Base-by-base conservation (phyloP, 306 rosid species). In the Trifolium subterraneum region DNA sequence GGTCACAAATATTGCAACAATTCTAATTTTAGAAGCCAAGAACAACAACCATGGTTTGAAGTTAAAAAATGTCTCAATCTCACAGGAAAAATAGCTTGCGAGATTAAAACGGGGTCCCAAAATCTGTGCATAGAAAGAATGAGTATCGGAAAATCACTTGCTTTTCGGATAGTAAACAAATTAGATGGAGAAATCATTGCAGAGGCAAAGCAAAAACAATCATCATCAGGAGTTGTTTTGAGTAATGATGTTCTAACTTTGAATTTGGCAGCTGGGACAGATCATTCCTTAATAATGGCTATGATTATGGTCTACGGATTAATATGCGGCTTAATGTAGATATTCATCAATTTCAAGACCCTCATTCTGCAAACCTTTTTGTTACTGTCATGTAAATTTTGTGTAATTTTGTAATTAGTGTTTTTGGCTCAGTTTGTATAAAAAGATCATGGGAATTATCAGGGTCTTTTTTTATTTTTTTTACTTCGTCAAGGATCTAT, bases 141-240 rank as follows among this genome's bases (percentile, higher is more conserved):
- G 33, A 75, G 83, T 0, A 86, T 76, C 0, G 86, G 78, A 42
- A 87, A 87, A 78, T 15, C 70, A 16, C 84, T 81, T 70, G 82
- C 70, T 31, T 89, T 81, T 70, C 71, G 82, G 74, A 89, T 93
- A 64, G 77, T 87, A 2, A 83, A 80, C 81, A 58, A 41, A 13
- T 35, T 35, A 7, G 75, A 86, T 16, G 90, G 90, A 77, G 70
- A 82, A 1, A 64, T 84, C 38, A 73, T 91, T 68, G 98, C 97
- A 5, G 97, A 93, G 98, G 96, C 88, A 59, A 89, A 88, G 78
- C 85, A 81, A 71, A 92, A 92, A 42, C 70, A 80, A 1, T 78
- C 87, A 12, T 3, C 79, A 8, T 78, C 83, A 6, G 97, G 96
- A 45, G 76, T 89, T 12, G 79, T 78, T 15, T 62, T 92, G 74